phyloP scores from a whole-genome alignment of 2,329 filamentous ascomycete species.

The Coniochaeta sp. region DNA sequence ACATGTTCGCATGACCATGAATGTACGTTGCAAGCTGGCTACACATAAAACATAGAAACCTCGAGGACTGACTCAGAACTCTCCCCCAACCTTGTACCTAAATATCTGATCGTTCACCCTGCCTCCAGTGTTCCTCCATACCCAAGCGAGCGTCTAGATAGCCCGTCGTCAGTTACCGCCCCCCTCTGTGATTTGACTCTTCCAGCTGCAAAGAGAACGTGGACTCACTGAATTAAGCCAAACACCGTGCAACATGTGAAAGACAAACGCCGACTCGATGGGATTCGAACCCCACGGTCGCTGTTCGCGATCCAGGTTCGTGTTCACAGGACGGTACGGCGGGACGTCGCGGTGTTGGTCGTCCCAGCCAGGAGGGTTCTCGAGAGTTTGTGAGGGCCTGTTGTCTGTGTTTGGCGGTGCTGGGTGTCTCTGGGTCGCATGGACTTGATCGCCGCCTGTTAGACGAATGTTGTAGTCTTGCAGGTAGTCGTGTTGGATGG shows the following conservation, averaged over 20 bases:
- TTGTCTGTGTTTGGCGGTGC: background rate
- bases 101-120: conserved; percentile 13
- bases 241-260: conserved; percentile 19
- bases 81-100: conserved; percentile 16
- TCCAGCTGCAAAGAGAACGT: background rate
- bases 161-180: background rate
- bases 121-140: conserved; percentile 16
- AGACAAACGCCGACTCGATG: conserved; percentile 15
- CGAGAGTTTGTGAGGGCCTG: conserved; percentile 3
- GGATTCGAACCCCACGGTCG: conserved; percentile 17
- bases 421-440: background rate
- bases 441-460: conserved; percentile 1
- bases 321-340: conserved; percentile 18
- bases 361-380: conserved; percentile 18
- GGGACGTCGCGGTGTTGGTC: conserved; percentile 17
- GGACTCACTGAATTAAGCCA: conserved; percentile 18
- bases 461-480: conserved; percentile 21
- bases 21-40: too few relatives aligned
- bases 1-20: background rate
- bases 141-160: conserved; percentile 12
- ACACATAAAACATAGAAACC: background rate
- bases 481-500: conserved; percentile 10
- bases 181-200: background rate
- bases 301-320: conserved; percentile 11
- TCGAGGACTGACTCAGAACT: conserved; percentile 9